Evolutionary conservation across 345 rosid genomes (phyloP), one percentile per base, ranked within the genome.

Genomic region (Syzygium grande): DNA sequence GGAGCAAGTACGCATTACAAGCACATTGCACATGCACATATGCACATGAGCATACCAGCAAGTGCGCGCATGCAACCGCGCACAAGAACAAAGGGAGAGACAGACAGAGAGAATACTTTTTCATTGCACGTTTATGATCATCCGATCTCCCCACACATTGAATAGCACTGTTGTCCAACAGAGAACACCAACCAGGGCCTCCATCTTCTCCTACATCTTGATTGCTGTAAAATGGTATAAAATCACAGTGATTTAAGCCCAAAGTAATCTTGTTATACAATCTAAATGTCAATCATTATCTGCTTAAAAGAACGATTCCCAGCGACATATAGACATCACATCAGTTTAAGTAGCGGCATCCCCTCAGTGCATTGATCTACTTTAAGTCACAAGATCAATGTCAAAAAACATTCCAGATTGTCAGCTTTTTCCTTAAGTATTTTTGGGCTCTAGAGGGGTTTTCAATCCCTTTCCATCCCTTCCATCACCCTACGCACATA

Each of bases 41-140:
- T 73, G 80, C 49, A 19, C 43, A 34, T 73, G 14, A 21, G 80
- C 80, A 34, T 34, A 73, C 80, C 6, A 46, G 49, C 25, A 73
- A 38, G 43, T 65, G 85, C 6, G 0, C 13, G 19, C 51, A 53
- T 34, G 41, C 43, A 51, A 25, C 58, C 41, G 55, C 29, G 54
- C 30, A 46, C 61, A 56, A 86, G 80, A 25, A 73, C 83, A 86
- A 21, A 53, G 84, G 85, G 59, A 78, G 79, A 83, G 87, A 86
- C 25, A 52, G 87, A 55, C 78, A 86, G 63, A 90, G 78, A 63
- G 54, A 87, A 65, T 78, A 97, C 99, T 92, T 92, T 91, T 95
- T 96, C 87, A 91, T 80, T 80, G 91, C 88, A 86, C 87, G 93
- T 89, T 94, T 94, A 58, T 87, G 89, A 87, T 90, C 93, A 38